Evolutionary conservation across 2,329 filamentous ascomycete species (phyloP), one percentile per base, ranked within the genome.

Genomic region (Venturia oleaginea): DNA sequence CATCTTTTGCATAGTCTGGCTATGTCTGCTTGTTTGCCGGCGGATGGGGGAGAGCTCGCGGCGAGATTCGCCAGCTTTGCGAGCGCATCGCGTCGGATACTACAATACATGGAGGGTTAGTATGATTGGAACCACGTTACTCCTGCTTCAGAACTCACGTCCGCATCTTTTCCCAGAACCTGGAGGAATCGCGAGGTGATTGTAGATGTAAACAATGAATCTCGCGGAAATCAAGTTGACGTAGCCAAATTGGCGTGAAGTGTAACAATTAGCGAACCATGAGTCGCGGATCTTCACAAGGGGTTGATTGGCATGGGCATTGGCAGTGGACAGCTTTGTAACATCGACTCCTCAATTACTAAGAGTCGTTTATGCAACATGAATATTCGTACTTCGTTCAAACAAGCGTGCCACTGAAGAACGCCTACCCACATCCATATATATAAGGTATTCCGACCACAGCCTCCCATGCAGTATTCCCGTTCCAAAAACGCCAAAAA

Each of bases 21-120:
- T 59, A 80, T 74, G 64, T 79, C 77, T 17, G 72, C 71, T 32
- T 73, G 71, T 11, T 70, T 63, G 8, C 67, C 67, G 38, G 66
- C 57, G n/a, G 70, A 66, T 27, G 66, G 61, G 27, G 71, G 65
- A 48, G 73, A 68, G 64, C 76, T 74, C 43, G 78, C 77, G 3
- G 79, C 79, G 46, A 83, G 75, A 22, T 72, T 71, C 38, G 80
- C 80, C 65, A 83, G 76, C 72, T 79, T 80, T 71, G 81, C 75
- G 69, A 83, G 75, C 59, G 80, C 80, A 68, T 77, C 75, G 69
- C 78, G 76, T 62, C 80, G 73, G 64, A 80, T 77, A 42, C 68
- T 71, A 40, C 11, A n/a, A 68, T 71, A 40, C 11, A n/a, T 3
- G 32, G 32, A 62, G 38, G 13, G 42, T 57, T 34, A 57, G 30